Percentiles rank a stretch among this genome's conserved stretches.
phyloP scores from a whole-genome alignment of 768 basidiomycete genomes.

The Tulasnella sp. region DNA sequence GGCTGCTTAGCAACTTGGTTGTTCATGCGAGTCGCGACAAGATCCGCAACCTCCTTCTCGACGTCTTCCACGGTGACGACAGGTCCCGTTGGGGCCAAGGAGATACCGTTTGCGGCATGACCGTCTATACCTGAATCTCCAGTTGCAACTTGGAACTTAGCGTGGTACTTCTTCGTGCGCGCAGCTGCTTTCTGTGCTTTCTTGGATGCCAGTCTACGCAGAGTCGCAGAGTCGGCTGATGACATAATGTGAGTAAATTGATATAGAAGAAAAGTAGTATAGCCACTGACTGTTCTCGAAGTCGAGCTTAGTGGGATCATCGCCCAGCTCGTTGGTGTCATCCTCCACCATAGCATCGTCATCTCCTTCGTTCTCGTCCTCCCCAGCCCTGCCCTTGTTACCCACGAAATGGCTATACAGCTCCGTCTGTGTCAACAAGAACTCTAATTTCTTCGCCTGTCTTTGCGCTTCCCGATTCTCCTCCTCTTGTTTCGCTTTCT shows the following conservation, averaged over 20 bases:
- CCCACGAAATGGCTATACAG: slow-evolving; percentile 99
- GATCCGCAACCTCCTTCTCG: slow-evolving; percentile 30
- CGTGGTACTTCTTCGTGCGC: slow-evolving; percentile 8
- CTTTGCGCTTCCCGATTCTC: slow-evolving; percentile 88
- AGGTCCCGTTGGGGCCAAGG: neutral
- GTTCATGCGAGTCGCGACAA: slow-evolving; percentile 14
- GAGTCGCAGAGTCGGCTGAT: slow-evolving; percentile 9
- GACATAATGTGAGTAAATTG: neutral
- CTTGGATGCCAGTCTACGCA: slow-evolving; percentile 7
- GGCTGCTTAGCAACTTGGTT: slow-evolving; percentile 29
- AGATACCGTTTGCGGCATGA: neutral
- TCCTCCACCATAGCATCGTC: slow-evolving; percentile 41
- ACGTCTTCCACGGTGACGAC: slow-evolving; percentile 29
- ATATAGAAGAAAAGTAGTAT: neutral
- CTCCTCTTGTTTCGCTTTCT: slow-evolving; percentile 79
- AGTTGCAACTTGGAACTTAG: slow-evolving; percentile 12
- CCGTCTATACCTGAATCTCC: neutral
- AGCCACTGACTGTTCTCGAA: slow-evolving; percentile 29
- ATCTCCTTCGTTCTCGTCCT: slow-evolving; percentile 37
- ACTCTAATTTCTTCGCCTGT: slow-evolving; percentile 93
- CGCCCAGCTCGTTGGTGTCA: neutral
- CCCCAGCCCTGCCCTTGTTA: slow-evolving; percentile 45
- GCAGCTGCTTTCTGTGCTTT: slow-evolving; percentile 13
- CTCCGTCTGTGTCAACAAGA: slow-evolving; percentile 97
- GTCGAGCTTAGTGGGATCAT: slow-evolving; percentile 15